These are phyloP conservation scores for Barnettozyma sp. DNA, from an alignment of 805 yeast genomes.

Conservation along the genomic window DNA sequence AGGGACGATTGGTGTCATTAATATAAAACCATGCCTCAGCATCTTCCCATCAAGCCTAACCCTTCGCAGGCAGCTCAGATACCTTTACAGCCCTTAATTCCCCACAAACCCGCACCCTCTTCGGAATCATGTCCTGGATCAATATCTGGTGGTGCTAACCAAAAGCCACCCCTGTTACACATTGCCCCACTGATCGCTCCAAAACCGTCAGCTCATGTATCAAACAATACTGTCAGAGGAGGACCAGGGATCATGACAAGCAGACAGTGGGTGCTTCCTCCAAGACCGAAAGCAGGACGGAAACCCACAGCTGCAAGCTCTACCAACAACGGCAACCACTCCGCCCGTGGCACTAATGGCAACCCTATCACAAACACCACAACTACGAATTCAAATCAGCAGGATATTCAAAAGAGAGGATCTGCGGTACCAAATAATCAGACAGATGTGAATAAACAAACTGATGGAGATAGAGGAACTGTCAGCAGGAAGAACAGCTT, in stretches of 20 bases:
- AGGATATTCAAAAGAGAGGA: no score
- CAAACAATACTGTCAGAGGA: constrained; percentile 1
- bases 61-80: constrained; percentile 1
- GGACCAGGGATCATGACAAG: constrained; percentile 4
- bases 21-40: constrained; percentile 1
- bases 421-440: no score
- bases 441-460: background rate
- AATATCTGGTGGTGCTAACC: constrained; percentile 1
- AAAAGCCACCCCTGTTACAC: constrained; percentile 1
- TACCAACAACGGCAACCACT: constrained; percentile 9
- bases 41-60: constrained; percentile 2
- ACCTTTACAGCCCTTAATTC: background rate
- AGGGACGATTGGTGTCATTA: no score
- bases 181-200: constrained; percentile 4
- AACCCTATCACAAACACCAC: no score
- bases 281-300: constrained; percentile 71
- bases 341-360: background rate
- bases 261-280: constrained; percentile 59
- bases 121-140: constrained; percentile 1
- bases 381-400: no score
- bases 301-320: constrained; percentile 32
- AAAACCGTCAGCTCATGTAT: background rate
- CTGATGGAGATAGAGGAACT: background rate
- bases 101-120: constrained; percentile 1
- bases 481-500: constrained; percentile 3